A percentile compares a stretch with the other conserved stretches of the same genome.
Conservation (phyloP, 2,329 filamentous ascomycete species). For the Myrmaecium sp. region DNA sequence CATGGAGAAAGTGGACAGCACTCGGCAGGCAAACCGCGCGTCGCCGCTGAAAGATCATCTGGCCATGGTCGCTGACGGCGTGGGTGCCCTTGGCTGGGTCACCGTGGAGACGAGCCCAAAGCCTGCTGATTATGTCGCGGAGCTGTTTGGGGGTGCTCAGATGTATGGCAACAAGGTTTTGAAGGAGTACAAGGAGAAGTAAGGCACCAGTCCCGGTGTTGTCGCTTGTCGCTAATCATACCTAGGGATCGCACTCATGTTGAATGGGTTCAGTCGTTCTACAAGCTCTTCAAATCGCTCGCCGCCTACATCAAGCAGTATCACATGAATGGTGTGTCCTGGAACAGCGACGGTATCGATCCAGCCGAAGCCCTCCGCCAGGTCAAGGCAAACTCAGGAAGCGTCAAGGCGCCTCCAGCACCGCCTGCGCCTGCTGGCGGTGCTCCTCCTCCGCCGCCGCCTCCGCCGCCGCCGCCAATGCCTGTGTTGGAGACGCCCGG, state of each 20-base stretch:
- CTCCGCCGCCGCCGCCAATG: slow-evolving; percentile 45
- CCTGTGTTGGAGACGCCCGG: slow-evolving; percentile 9
- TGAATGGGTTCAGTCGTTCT: slow-evolving; percentile 86
- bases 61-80: slow-evolving; percentile 75
- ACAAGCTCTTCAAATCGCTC: slow-evolving; percentile 73
- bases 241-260: slow-evolving; percentile 35
- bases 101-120: slow-evolving; percentile 51
- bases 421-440: slow-evolving; percentile 36
- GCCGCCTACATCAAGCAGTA: slow-evolving; percentile 71
- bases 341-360: slow-evolving; percentile 66
- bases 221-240: background rate
- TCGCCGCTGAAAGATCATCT: slow-evolving; percentile 65
- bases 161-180: slow-evolving; percentile 92
- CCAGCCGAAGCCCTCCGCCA: slow-evolving; percentile 52
- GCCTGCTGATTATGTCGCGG: slow-evolving; percentile 71
- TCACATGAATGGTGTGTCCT: slow-evolving; percentile 62
- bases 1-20: slow-evolving; percentile 59
- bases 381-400: slow-evolving; percentile 26
- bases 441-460: slow-evolving; percentile 43
- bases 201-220: slow-evolving; percentile 11
- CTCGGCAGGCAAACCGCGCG: slow-evolving; percentile 67
- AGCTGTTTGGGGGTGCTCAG: slow-evolving; percentile 67
- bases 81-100: slow-evolving; percentile 82
- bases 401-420: slow-evolving; percentile 24
- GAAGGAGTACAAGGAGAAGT: slow-evolving; percentile 78